Percentiles rank a stretch among this genome's conserved stretches.
These are phyloP conservation scores for Neospora caninum DNA, from an alignment of 169 alveolate species.

Conservation along the genomic window DNA sequence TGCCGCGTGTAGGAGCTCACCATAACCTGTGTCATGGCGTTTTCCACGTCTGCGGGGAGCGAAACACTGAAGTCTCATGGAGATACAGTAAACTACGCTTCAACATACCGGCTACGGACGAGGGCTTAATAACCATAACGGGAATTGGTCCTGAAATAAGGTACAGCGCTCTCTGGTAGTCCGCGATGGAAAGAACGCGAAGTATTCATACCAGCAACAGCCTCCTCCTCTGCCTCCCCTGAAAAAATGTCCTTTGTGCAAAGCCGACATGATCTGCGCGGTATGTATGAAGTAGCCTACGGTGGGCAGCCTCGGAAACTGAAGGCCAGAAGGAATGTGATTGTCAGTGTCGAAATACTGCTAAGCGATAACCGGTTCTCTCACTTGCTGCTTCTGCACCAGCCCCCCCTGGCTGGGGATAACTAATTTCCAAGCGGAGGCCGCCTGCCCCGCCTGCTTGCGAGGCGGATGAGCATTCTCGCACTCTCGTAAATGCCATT, in stretches of 20 bases:
- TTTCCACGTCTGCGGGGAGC: slow-evolving; percentile 32
- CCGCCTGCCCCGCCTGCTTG: slow-evolving; percentile 33
- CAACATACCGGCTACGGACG: slow-evolving; percentile 54
- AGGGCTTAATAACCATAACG: slow-evolving; percentile 59
- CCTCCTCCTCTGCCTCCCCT: slow-evolving; percentile 33
- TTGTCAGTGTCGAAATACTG: neutral
- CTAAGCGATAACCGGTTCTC: neutral
- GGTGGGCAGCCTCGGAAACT: neutral
- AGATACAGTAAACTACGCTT: neutral
- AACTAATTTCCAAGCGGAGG: slow-evolving; percentile 32
- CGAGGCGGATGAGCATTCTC: neutral
- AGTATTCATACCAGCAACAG: neutral
- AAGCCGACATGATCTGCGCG: neutral
- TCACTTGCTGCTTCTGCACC: neutral
- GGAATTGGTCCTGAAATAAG: slow-evolving; percentile 49
- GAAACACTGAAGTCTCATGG: neutral
- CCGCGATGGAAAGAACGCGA: neutral
- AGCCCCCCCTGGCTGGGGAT: slow-evolving; percentile 42
- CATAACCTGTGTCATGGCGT: slow-evolving; percentile 61
- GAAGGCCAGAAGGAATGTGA: neutral
- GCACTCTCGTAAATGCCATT: neutral
- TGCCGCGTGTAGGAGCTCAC: neutral
- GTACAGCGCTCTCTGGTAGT: too few relatives aligned
- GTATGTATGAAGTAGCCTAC: neutral
- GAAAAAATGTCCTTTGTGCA: neutral